Evolutionary conservation across 2,329 filamentous ascomycete genomes (phyloP).

Genomic region (Domatiomyces catenatus): DNA sequence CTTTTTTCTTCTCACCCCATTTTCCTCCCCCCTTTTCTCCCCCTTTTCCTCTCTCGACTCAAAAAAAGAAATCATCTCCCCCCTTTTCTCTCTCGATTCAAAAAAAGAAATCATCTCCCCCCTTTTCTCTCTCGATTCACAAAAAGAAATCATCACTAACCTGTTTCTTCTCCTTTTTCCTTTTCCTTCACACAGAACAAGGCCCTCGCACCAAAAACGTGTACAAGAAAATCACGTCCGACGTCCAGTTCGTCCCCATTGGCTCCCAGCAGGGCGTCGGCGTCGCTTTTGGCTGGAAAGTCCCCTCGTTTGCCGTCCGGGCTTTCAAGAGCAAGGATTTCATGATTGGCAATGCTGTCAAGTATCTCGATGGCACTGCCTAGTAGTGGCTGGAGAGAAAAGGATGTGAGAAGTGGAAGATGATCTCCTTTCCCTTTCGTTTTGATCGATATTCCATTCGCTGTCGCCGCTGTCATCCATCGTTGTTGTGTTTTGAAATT

Average conservation of each 20-base stretch:
- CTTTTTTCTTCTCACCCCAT: neutral
- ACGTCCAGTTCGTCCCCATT: slow-evolving; percentile 26
- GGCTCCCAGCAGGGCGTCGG: slow-evolving; percentile 26
- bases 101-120: too few species aligned
- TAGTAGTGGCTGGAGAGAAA: too few species aligned
- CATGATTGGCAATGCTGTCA: slow-evolving; percentile 20
- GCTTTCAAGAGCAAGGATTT: slow-evolving; percentile 25
- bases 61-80: too few species aligned
- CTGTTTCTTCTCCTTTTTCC: too few species aligned
- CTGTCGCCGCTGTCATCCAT: too few species aligned
- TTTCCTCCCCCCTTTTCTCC: neutral
- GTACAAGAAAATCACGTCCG: slow-evolving; percentile 21
- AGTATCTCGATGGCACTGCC: slow-evolving; percentile 16
- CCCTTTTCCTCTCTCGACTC: neutral
- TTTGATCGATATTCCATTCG: too few species aligned
- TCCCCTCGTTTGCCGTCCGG: slow-evolving; percentile 25
- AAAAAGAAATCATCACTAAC: neutral
- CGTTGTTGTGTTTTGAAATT: too few species aligned
- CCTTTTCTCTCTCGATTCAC: neutral
- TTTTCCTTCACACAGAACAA: slow-evolving; percentile 5
- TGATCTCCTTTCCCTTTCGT: neutral
- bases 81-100: neutral
- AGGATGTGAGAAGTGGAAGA: neutral
- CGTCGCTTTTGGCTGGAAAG: slow-evolving; percentile 22
- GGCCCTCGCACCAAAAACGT: slow-evolving; percentile 18